A percentile compares a stretch with the other conserved stretches of the same genome.
Conservation (phyloP, 2,329 filamentous ascomycete genomes). For the Aspergillus luchuensis region DNA sequence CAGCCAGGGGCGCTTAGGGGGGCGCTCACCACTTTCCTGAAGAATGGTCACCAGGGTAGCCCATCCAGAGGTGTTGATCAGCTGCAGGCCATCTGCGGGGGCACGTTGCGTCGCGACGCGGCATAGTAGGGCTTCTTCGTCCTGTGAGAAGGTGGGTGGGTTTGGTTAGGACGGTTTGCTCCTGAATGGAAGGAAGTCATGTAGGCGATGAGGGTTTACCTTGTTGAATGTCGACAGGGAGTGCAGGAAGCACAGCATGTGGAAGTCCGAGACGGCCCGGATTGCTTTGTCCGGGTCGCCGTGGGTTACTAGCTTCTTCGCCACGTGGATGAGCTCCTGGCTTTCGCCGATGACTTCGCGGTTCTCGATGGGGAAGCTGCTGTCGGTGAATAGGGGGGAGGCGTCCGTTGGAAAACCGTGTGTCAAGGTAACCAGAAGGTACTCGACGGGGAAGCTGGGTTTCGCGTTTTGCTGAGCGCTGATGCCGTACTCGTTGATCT, state of each 20-base stretch:
- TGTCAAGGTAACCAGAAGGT: conserved; percentile 91
- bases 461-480: conserved; percentile 98
- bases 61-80: conserved; percentile 89
- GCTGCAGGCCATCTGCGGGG: conserved; percentile 75
- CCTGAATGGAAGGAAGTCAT: background rate
- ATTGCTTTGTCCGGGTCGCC: conserved; percentile 65
- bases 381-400: conserved; percentile 71
- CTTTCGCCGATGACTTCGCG: conserved; percentile 81
- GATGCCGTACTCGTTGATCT: conserved; percentile 92
- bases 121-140: conserved; percentile 84
- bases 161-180: too few species aligned
- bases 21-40: conserved; percentile 95
- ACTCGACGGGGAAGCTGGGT: conserved; percentile 93
- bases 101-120: conserved; percentile 81
- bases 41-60: conserved; percentile 90
- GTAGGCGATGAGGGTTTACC: conserved; percentile 55
- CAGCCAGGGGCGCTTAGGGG: conserved; percentile 68
- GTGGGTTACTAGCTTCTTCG: conserved; percentile 68
- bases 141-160: conserved; percentile 55
- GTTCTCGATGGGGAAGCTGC: conserved; percentile 87
- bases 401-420: conserved; percentile 88
- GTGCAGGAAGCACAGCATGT: conserved; percentile 85
- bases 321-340: conserved; percentile 72
- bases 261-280: conserved; percentile 83
- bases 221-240: conserved; percentile 79